A percentile compares a stretch with the other conserved stretches of the same genome.
These are phyloP conservation scores for Linnemannia schmuckeri DNA, from an alignment of 192 early-diverging fungal genomes.

Conservation along the genomic window DNA sequence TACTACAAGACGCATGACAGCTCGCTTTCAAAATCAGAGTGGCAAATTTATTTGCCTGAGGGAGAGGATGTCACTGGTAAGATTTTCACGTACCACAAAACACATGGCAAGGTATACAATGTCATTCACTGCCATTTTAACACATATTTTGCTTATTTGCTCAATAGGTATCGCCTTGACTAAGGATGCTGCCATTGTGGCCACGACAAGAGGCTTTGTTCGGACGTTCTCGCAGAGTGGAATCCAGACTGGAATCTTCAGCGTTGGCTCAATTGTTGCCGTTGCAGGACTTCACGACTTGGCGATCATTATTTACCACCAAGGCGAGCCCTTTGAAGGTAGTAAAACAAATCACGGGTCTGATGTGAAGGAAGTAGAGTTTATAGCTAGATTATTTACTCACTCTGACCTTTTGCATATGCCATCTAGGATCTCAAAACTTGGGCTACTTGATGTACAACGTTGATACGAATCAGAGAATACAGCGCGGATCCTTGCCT, in stretches of 20 bases:
- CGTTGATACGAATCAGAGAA: conserved; percentile 59
- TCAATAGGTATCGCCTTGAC: conserved; percentile 81
- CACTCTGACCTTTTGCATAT: background rate
- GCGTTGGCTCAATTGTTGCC: conserved; percentile 67
- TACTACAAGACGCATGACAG: conserved; percentile 81
- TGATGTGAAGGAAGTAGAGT: background rate
- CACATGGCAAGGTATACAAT: background rate
- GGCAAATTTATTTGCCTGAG: conserved; percentile 76
- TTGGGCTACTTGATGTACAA: conserved; percentile 78
- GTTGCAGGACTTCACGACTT: conserved; percentile 57
- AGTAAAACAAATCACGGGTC: background rate
- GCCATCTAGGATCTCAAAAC: conserved; percentile 58
- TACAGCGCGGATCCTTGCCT: conserved; percentile 74
- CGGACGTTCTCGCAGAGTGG: conserved; percentile 86
- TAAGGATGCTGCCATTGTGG: conserved; percentile 71
- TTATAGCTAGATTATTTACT: background rate
- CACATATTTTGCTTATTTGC: too few relatives aligned
- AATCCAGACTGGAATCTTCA: conserved; percentile 80
- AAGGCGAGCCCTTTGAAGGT: conserved; percentile 46
- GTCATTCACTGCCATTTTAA: background rate
- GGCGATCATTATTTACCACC: conserved; percentile 54
- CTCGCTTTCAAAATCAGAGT: conserved; percentile 80
- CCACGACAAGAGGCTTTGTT: conserved; percentile 82
- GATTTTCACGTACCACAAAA: background rate
- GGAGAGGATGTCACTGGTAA: conserved; percentile 77